Evolutionary conservation across 1,284 basidiomycete genomes (phyloP).

Genomic region (Phlebopus sp.): DNA sequence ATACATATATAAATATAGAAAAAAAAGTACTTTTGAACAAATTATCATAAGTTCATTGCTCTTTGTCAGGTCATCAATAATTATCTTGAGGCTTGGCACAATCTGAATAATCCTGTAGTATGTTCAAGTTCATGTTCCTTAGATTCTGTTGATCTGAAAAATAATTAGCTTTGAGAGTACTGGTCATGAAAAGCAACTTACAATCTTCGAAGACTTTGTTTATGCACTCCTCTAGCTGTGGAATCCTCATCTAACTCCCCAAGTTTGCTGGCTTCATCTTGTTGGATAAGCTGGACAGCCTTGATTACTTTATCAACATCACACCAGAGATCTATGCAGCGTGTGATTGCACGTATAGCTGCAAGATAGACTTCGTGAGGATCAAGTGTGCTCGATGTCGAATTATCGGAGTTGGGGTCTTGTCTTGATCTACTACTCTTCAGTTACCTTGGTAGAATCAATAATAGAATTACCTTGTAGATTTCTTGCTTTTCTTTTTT

Average conservation of each 20-base stretch:
- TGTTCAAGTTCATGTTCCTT: neutral
- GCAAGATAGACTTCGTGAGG: neutral
- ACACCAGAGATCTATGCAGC: neutral
- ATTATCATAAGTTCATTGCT: neutral
- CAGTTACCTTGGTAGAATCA: no score
- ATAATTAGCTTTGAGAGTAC: neutral
- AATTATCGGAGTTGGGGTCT: no score
- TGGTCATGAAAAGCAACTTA: neutral
- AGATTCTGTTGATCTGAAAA: neutral
- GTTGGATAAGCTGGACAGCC: neutral
- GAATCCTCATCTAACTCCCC: neutral
- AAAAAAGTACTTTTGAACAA: slow-evolving; percentile 1
- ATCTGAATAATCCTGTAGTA: neutral
- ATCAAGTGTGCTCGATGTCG: neutral
- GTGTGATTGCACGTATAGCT: neutral
- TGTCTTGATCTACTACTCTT: no score
- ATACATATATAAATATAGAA: neutral
- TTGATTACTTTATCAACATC: neutral
- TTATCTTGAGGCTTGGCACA: neutral
- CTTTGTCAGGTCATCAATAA: neutral
- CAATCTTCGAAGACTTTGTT: neutral
- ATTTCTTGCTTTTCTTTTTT: no score
- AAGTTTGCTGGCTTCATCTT: neutral
- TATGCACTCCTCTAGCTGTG: no score
- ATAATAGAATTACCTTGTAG: no score